Conservation (phyloP, 2,329 filamentous ascomycete species). For the Xylariaceae sp. region DNA sequence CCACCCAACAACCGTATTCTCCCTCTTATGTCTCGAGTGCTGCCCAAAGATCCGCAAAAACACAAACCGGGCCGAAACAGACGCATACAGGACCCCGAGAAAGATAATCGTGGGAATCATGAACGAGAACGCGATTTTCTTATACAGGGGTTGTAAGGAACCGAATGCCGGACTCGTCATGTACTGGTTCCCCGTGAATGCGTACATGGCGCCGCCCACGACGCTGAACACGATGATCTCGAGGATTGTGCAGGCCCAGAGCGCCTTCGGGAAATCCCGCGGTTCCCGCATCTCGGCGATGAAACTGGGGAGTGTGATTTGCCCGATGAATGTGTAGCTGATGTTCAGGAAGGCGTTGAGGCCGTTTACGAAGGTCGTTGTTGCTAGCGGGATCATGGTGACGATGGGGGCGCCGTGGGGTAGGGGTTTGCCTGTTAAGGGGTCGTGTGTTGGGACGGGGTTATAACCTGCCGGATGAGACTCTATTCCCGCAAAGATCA, state of each 20-base stretch:
- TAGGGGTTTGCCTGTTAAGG: slow-evolving; percentile 19
- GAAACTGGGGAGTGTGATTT: slow-evolving; percentile 90
- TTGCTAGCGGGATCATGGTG: slow-evolving; percentile 58
- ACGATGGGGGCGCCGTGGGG: slow-evolving; percentile 60
- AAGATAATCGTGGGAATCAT: slow-evolving; percentile 96
- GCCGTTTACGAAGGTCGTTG: slow-evolving; percentile 74
- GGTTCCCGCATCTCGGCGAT: slow-evolving; percentile 86
- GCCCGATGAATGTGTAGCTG: slow-evolving; percentile 91
- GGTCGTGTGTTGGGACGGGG: slow-evolving; percentile 33
- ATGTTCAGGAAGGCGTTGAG: slow-evolving; percentile 93
- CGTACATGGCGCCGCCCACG: slow-evolving; percentile 76
- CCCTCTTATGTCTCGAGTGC: slow-evolving; percentile 70
- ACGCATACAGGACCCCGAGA: slow-evolving; percentile 83
- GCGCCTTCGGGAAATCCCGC: slow-evolving; percentile 84
- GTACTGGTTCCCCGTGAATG: slow-evolving; percentile 85
- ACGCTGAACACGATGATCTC: slow-evolving; percentile 82
- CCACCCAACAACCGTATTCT: slow-evolving; percentile 81
- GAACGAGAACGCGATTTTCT: slow-evolving; percentile 87
- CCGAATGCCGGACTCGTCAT: slow-evolving; percentile 84
- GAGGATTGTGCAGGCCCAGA: slow-evolving; percentile 84
- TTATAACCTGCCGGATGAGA: slow-evolving; percentile 64
- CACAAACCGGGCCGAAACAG: slow-evolving; percentile 81
- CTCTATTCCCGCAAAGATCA: slow-evolving; percentile 75
- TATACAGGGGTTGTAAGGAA: slow-evolving; percentile 70
- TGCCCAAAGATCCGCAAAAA: slow-evolving; percentile 80